phyloP scores from a whole-genome alignment of 2,329 filamentous ascomycete genomes.

The Sphaerulina populicola region DNA sequence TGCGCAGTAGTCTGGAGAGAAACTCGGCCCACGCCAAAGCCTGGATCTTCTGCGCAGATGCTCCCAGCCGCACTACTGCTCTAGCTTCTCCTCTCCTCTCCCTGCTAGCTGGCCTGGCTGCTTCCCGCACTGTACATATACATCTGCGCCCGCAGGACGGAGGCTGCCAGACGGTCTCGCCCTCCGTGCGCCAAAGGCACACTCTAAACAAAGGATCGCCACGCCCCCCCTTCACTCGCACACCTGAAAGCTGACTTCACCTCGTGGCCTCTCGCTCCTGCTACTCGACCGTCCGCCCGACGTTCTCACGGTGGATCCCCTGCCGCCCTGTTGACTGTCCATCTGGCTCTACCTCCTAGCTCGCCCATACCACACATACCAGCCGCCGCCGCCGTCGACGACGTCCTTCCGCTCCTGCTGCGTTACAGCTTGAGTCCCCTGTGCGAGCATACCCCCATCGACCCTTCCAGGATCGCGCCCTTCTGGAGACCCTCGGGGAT shows the following conservation, averaged over 20 bases:
- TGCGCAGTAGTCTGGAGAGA: conserved; percentile 14
- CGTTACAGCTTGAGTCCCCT: conserved; percentile 7
- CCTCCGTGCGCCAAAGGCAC: conserved; percentile 41
- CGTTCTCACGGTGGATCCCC: neutral
- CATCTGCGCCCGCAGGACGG: conserved; percentile 24
- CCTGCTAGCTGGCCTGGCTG: conserved; percentile 17
- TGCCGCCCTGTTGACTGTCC: neutral
- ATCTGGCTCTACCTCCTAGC: neutral
- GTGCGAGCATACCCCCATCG: neutral
- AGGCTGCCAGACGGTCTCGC: conserved; percentile 37
- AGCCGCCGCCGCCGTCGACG: neutral
- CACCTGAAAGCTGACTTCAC: conserved; percentile 21
- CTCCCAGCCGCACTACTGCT: conserved; percentile 26
- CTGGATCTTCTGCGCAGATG: conserved; percentile 23
- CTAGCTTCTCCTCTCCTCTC: conserved; percentile 19
- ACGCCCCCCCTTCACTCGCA: conserved; percentile 31
- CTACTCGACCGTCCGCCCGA: conserved; percentile 1
- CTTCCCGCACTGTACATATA: conserved; percentile 23
- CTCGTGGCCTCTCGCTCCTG: conserved; percentile 12
- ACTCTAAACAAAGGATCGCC: conserved; percentile 45
- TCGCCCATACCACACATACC: neutral
- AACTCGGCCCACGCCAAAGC: conserved; percentile 23
- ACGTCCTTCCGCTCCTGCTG: neutral
- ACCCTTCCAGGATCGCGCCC: conserved; percentile 28
- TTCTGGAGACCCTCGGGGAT: conserved; percentile 30